Evolutionary conservation across 2,329 filamentous ascomycete genomes (phyloP), one percentile per base, ranked within the genome.

Genomic region (Clonostachys solani): DNA sequence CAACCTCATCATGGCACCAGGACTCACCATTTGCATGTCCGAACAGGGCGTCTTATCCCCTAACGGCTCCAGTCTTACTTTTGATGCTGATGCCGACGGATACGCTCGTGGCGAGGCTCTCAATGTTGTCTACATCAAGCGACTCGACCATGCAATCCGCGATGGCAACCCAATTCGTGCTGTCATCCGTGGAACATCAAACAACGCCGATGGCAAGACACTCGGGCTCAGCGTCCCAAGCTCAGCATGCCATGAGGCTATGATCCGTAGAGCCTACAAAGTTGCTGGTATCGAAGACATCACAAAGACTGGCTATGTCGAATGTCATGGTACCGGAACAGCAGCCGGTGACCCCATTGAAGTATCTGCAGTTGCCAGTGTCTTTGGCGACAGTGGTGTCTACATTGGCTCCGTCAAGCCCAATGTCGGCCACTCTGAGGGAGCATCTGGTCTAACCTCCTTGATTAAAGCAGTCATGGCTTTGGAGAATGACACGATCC

Each of bases 321-420:
- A 75, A 49, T 66, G 63, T 23, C 74, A 77, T 36, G 73, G 71
- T 0, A 75, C 73, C 0, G 72, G 72, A 1, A 77, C 73, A 0
- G 46, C 54, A 3, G 61, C 58, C 0, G 74, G 74, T 0, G 73
- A 76, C 44, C 67, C 67, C 0, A 55, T 67, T 7, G 73, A 76
- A 46, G 59, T 65, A 1, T 47, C 47, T 0, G 69, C 69, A 1
- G 60, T 75, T 23, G 47, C 42, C 1, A 49, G 49, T 1, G 54
- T 64, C 0, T 70, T 70, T 44, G 56, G 56, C 0, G 43, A 56
- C 1, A 34, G 52, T 0, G 56, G 58, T 2, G 50, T 63, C 7
- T 59, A 54, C 40, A 53, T 64, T 35, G 58, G 60, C 1, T 63
- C 52, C 2, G 42, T 56, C 42, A 74, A 74, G 54, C 64, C 69